Percentiles rank a stretch among this genome's conserved stretches.
phyloP scores from a whole-genome alignment of 2,329 filamentous ascomycete genomes.

The Pseudogymnoascus sp. region DNA sequence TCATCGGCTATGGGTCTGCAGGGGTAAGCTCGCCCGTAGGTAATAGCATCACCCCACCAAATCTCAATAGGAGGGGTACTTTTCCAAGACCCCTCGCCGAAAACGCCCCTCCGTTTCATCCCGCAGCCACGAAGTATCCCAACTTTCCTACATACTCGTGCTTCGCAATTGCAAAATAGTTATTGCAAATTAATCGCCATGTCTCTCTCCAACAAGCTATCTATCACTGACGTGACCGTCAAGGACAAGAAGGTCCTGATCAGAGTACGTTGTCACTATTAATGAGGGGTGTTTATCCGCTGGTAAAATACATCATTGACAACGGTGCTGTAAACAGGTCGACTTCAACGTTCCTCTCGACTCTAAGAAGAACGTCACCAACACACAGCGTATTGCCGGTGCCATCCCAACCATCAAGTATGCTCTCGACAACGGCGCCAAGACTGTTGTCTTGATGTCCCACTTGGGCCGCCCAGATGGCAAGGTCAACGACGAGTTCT shows the following conservation, averaged over 20 bases:
- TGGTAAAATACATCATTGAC: slow-evolving; percentile 20
- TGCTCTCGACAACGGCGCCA: slow-evolving; percentile 81
- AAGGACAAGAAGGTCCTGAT: slow-evolving; percentile 98
- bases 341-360: slow-evolving; percentile 99
- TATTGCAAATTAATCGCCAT: slow-evolving; percentile 41
- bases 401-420: slow-evolving; percentile 94
- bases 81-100: slow-evolving; percentile 2
- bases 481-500: slow-evolving; percentile 85
- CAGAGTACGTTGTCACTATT: slow-evolving; percentile 55
- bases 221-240: slow-evolving; percentile 91
- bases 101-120: slow-evolving; percentile 9
- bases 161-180: background rate
- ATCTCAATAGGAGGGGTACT: slow-evolving; percentile 9
- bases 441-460: slow-evolving; percentile 94
- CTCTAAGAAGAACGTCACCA: slow-evolving; percentile 85
- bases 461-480: slow-evolving; percentile 95
- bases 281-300: background rate
- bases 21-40: slow-evolving; percentile 6
- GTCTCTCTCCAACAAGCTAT: slow-evolving; percentile 98
- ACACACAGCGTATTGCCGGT: slow-evolving; percentile 96
- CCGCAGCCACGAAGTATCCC: slow-evolving; percentile 3
- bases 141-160: background rate
- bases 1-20: slow-evolving; percentile 6
- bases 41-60: slow-evolving; percentile 11
- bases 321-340: slow-evolving; percentile 50